Percentiles rank a stretch among this genome's conserved stretches.
phyloP scores from a whole-genome alignment of 495 filamentous ascomycete genomes.

The Pseudotulostoma volvatum region DNA sequence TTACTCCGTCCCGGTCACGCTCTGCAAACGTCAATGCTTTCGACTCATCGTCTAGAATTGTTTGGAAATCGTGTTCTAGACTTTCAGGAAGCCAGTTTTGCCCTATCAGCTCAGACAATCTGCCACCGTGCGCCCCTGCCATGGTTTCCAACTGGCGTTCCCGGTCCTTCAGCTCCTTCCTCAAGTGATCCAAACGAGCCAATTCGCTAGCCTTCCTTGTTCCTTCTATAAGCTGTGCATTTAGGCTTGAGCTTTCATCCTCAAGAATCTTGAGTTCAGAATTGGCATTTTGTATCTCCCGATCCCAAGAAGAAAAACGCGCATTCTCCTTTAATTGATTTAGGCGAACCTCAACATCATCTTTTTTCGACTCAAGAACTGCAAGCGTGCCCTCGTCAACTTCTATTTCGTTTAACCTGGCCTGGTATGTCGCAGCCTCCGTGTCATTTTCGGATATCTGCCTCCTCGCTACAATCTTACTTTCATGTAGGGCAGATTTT shows the following conservation, averaged over 20 bases:
- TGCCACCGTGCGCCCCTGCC: conserved; percentile 52
- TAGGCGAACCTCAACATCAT: conserved; percentile 49
- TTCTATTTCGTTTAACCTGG: conserved; percentile 48
- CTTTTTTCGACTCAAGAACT: conserved; percentile 51
- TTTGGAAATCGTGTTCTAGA: conserved; percentile 58
- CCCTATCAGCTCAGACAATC: conserved; percentile 45
- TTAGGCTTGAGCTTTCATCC: conserved; percentile 47
- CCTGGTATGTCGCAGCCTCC: conserved; percentile 43
- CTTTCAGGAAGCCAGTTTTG: conserved; percentile 48
- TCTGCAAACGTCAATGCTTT: conserved; percentile 41
- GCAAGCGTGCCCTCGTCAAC: conserved; percentile 73
- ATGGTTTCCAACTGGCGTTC: conserved; percentile 60
- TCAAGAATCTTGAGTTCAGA: conserved; percentile 48
- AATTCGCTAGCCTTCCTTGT: conserved; percentile 56
- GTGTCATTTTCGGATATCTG: conserved; percentile 54
- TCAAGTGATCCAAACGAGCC: conserved; percentile 61
- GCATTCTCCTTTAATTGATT: conserved; percentile 43
- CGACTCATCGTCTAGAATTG: conserved; percentile 38
- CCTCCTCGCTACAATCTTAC: conserved; percentile 49
- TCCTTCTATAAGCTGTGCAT: conserved; percentile 60
- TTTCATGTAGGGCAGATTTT: conserved; percentile 49
- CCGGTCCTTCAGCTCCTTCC: conserved; percentile 56
- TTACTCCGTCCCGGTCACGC: conserved; percentile 48
- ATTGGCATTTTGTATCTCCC: conserved; percentile 45
- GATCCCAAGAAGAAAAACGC: conserved; percentile 47